These are phyloP conservation scores for Keqinozyma sinolaborantium DNA, from an alignment of 1,139 yeast genomes.

Conservation along the genomic window DNA sequence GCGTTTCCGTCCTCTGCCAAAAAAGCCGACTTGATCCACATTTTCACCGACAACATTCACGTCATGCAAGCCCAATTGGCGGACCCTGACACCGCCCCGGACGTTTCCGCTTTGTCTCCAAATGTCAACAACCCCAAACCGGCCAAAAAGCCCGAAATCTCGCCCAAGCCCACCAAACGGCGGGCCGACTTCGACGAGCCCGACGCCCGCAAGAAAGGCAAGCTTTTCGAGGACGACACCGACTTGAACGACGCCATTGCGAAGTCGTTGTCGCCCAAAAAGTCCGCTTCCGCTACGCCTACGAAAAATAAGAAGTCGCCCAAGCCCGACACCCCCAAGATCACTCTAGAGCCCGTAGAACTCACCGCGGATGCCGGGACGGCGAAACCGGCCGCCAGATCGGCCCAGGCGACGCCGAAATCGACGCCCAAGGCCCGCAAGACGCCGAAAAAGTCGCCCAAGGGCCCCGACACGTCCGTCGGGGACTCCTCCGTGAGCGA, in stretches of 20 bases:
- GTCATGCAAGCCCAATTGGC: constrained; percentile 35
- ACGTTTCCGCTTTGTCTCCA: too few species aligned
- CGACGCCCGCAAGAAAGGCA: constrained; percentile 1
- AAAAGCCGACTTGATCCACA: constrained; percentile 53
- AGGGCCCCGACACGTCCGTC: too few species aligned
- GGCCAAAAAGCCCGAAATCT: constrained; percentile 2
- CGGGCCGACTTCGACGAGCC: constrained; percentile 39
- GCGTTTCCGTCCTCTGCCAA: constrained; percentile 57
- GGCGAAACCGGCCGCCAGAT: constrained; percentile 1
- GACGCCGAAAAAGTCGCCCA: too few species aligned
- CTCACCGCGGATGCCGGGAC: neutral
- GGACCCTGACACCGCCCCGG: too few species aligned
- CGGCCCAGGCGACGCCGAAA: too few species aligned
- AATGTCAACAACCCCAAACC: constrained; percentile 1
- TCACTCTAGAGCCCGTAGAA: neutral
- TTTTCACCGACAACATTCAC: constrained; percentile 48
- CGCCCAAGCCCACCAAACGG: constrained; percentile 30
- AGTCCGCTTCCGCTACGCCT: neutral
- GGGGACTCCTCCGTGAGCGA: too few species aligned
- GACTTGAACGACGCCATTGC: constrained; percentile 1
- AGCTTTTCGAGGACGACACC: constrained; percentile 1
- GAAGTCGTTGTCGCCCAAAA: constrained; percentile 1
- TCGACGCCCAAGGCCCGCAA: too few species aligned
- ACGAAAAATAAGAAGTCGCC: neutral
- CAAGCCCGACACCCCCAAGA: neutral